Percentiles rank a stretch among this genome's conserved stretches.
These are phyloP conservation scores for Salix purpurea DNA, from an alignment of 345 rosid genomes.

Conservation along the genomic window DNA sequence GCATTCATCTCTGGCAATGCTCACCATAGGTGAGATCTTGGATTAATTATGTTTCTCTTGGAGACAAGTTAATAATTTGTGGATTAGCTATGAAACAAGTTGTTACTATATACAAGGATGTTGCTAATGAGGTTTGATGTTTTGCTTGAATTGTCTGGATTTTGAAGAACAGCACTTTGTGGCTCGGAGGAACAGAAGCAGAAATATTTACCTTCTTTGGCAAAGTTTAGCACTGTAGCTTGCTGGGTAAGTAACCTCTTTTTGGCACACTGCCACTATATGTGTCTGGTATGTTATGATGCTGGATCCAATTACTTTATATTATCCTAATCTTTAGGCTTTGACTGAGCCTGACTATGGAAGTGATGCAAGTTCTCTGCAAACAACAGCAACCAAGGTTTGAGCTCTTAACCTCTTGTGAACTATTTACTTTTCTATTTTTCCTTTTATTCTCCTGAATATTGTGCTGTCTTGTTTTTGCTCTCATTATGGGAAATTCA, in stretches of 20 bases:
- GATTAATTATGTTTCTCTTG: not conserved
- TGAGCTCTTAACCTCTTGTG: slow-evolving; percentile 9
- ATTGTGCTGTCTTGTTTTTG: slow-evolving; percentile 10
- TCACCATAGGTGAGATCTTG: slow-evolving; percentile 70
- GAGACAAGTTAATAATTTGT: not conserved
- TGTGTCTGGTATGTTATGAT: not conserved
- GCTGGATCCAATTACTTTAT: slow-evolving; percentile 8
- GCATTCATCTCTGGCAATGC: slow-evolving; percentile 91
- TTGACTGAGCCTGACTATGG: slow-evolving; percentile 96
- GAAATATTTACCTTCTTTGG: slow-evolving; percentile 80
- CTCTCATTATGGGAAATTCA: slow-evolving; percentile 20
- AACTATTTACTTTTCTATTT: not conserved
- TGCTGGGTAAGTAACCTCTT: slow-evolving; percentile 73
- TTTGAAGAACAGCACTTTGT: slow-evolving; percentile 64
- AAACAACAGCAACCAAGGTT: slow-evolving; percentile 86
- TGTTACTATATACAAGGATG: not conserved
- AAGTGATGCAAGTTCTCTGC: slow-evolving; percentile 86
- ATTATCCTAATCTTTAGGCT: slow-evolving; percentile 43
- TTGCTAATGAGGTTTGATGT: not conserved
- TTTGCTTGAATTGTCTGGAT: slow-evolving; percentile 13
- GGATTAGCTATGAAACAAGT: not conserved
- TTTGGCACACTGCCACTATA: not conserved
- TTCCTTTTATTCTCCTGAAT: slow-evolving; percentile 7
- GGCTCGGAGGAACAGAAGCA: slow-evolving; percentile 91
- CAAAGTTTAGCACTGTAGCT: slow-evolving; percentile 53